Base-by-base conservation (phyloP, 371 early-diverging fungal species). In the Mortierella sp. region DNA sequence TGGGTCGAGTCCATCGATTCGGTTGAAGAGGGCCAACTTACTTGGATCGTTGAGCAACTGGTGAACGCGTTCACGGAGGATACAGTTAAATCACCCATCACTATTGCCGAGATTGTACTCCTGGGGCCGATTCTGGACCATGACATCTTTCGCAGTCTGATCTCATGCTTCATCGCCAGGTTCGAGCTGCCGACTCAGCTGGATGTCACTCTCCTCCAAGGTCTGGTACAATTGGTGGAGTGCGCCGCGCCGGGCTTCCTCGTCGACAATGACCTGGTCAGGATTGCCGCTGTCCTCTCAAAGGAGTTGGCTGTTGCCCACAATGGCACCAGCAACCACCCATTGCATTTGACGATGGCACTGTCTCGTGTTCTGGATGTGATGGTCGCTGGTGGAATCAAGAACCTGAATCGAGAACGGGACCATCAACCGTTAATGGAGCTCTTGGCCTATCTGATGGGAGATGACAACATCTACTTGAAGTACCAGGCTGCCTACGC, bases 401-500 rank as follows among this genome's bases (percentile, higher is more conserved):
- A 52, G 19, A 44, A 29, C 24, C 6, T 72, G 16, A 50, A 31
- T 9, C 73, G 55, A 6, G 58, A 52, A 31, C 19, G 34, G 34
- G 4, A 53, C 34, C 71, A 64, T n/a, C 48, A 45, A 37, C 64
- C 71, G 2, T 39, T 71, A 2, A 4, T 10, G 0, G 31, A 6
- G 2, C n/a, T 29, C 11, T n/a, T 71, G 71, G 24, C 44, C 0
- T 13, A 22, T 4, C 26, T 71, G 64, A 16, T n/a, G 37, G 9
- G 11, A 1, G 48, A 19, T 40, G 3, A 26, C 3, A 64, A 71
- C 47, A 64, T 64, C 5, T 48, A 34, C 26, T 10, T 71, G 22
- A 22, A 48, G 10, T 64, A 44, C 40, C 71, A 71, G 22, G 71
- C 64, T 2, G 37, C 50, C 11, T 71, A 71, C 4, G 71, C 71